Conservation (phyloP, 78 protist species). For the Emiliania huxleyi region DNA sequence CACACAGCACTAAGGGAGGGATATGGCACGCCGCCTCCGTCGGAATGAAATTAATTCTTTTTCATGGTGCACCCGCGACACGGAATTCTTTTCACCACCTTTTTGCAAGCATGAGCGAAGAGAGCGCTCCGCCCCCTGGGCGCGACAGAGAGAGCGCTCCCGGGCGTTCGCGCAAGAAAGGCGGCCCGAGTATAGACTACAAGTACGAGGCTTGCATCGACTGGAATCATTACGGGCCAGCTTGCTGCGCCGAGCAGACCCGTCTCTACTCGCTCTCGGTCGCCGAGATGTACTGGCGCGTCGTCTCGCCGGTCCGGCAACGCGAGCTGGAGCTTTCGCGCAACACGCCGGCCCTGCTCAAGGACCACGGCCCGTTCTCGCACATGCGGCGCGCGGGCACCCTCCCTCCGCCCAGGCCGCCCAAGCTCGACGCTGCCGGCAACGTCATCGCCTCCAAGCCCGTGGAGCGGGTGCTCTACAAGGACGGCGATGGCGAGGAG, state of each 20-base stretch:
- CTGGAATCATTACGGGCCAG: not conserved
- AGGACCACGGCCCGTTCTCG: not conserved
- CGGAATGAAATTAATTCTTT: too few relatives aligned
- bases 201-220: not conserved
- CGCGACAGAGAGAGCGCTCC: too few relatives aligned
- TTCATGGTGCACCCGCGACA: too few relatives aligned
- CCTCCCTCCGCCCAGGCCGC: not conserved
- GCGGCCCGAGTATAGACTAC: too few relatives aligned
- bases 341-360: not conserved
- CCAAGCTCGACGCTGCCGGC: not conserved
- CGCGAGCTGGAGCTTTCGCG: not conserved
- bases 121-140: too few relatives aligned
- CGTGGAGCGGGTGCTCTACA: not conserved
- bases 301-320: not conserved
- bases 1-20: too few relatives aligned
- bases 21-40: too few relatives aligned
- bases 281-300: slow-evolving; percentile 1
- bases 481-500: not conserved
- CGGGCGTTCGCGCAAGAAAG: too few relatives aligned
- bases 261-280: not conserved
- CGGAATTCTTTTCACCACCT: too few relatives aligned
- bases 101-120: too few relatives aligned
- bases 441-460: not conserved
- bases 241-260: not conserved
- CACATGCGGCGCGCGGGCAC: not conserved